phyloP scores from a whole-genome alignment of 768 basidiomycete genomes.

The Kwoniella dejecticola region DNA sequence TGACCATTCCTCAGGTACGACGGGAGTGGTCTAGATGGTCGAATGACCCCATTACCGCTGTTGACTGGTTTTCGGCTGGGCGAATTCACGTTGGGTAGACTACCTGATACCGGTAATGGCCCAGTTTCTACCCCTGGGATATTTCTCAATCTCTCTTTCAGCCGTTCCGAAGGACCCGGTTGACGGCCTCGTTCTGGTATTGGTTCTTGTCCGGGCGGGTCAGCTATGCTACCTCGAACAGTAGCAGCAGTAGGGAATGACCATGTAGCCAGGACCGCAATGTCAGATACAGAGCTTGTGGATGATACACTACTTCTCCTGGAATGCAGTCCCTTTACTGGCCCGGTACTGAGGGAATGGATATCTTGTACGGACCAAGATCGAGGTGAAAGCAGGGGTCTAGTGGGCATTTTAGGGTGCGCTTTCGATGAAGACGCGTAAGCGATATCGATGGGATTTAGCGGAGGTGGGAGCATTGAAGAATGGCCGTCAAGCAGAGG shows the following conservation, averaged over 20 bases:
- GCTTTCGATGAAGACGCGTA: conserved; percentile 12
- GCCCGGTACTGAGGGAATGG: background rate
- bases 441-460: conserved; percentile 13
- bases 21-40: conserved; percentile 19
- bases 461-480: conserved; percentile 10
- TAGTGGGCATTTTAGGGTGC: background rate
- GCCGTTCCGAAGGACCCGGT: conserved; percentile 9
- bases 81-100: background rate
- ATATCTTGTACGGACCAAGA: conserved; percentile 22
- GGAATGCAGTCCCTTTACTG: conserved; percentile 1
- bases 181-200: conserved; percentile 8
- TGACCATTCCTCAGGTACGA: conserved; percentile 18
- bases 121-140: conserved; percentile 21
- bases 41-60: background rate
- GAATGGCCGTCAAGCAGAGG: background rate
- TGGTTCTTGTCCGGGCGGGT: background rate
- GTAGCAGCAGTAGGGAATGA: conserved; percentile 20
- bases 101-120: conserved; percentile 1
- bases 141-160: conserved; percentile 20
- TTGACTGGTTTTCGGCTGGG: background rate
- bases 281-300: conserved; percentile 24
- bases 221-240: background rate
- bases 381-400: conserved; percentile 8
- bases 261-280: conserved; percentile 35
- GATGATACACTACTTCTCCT: conserved; percentile 17